Conservation (phyloP, 305 asterid species). For the Fraxinus albicans region DNA sequence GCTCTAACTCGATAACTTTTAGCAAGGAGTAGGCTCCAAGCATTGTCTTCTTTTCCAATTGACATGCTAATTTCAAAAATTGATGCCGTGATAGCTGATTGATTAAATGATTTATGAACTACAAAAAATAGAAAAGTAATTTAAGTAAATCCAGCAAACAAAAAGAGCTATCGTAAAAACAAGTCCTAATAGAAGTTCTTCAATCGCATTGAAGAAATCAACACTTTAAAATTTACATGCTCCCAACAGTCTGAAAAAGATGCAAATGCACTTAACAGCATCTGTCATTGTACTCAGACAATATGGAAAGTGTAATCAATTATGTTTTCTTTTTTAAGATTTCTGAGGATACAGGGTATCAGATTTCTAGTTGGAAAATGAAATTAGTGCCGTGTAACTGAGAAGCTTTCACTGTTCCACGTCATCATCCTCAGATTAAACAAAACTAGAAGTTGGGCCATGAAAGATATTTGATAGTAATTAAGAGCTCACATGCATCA, state of each 20-base stretch:
- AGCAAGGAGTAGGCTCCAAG: constrained; percentile 90
- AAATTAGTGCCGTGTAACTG: too few species aligned
- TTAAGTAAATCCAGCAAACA: constrained; percentile 11
- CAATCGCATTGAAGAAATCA: constrained; percentile 14
- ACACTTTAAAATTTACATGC: not conserved
- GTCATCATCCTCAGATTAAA: too few species aligned
- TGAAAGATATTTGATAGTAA: not conserved
- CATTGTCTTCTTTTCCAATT: constrained; percentile 92
- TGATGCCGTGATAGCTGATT: constrained; percentile 89
- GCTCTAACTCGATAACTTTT: constrained; percentile 84
- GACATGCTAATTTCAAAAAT: constrained; percentile 88
- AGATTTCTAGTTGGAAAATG: too few species aligned
- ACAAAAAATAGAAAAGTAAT: constrained; percentile 31
- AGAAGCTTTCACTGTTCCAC: too few species aligned
- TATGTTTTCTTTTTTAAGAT: too few species aligned
- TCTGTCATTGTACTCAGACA: not conserved
- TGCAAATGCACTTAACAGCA: not conserved
- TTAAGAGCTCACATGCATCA: not conserved
- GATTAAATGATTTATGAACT: constrained; percentile 90
- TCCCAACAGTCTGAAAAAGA: constrained; percentile 2
- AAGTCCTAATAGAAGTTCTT: not conserved
- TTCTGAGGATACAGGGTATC: too few species aligned
- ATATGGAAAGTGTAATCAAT: too few species aligned
- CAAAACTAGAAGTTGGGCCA: too few species aligned
- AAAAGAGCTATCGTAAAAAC: constrained; percentile 12